A percentile compares a stretch with the other conserved stretches of the same genome.
Conservation (phyloP, 2,329 filamentous ascomycete genomes). For the Calonectria montana region DNA sequence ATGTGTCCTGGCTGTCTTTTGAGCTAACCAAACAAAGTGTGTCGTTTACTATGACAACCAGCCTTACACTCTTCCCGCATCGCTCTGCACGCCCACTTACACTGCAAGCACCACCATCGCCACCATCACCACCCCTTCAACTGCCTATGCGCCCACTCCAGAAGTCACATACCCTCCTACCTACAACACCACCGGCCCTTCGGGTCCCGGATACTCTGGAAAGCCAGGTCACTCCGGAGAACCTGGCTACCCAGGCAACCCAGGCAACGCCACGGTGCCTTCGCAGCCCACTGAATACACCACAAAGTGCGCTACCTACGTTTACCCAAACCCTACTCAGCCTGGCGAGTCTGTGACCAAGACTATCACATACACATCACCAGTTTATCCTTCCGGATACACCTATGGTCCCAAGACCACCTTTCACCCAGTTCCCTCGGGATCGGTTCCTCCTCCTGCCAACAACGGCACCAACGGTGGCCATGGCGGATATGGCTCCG, state of each 20-base stretch:
- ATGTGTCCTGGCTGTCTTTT: not conserved
- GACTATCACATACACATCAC: constrained; percentile 42
- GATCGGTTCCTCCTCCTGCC: constrained; percentile 13
- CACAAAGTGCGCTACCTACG: constrained; percentile 41
- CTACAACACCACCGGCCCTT: constrained; percentile 31
- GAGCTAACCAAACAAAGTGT: constrained; percentile 46
- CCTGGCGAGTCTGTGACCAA: constrained; percentile 37
- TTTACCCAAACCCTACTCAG: constrained; percentile 41
- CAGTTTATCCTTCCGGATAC: constrained; percentile 26
- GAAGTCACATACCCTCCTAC: constrained; percentile 1
- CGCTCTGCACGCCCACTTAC: constrained; percentile 48
- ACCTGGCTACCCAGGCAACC: constrained; percentile 5
- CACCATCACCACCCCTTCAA: constrained; percentile 31
- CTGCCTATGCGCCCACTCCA: constrained; percentile 37
- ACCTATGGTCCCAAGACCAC: constrained; percentile 23
- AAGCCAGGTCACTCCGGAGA: constrained; percentile 23
- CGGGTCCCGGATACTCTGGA: constrained; percentile 24
- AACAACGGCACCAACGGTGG: constrained; percentile 33
- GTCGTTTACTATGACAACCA: constrained; percentile 57
- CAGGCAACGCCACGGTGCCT: constrained; percentile 32
- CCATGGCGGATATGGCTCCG: not conserved
- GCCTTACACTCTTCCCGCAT: constrained; percentile 51
- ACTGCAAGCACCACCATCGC: constrained; percentile 26
- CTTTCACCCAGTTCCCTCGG: constrained; percentile 32
- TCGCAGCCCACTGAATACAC: constrained; percentile 31